Percentiles rank a stretch among this genome's conserved stretches.
phyloP scores from a whole-genome alignment of 345 rosid genomes.

The Salix udensis region DNA sequence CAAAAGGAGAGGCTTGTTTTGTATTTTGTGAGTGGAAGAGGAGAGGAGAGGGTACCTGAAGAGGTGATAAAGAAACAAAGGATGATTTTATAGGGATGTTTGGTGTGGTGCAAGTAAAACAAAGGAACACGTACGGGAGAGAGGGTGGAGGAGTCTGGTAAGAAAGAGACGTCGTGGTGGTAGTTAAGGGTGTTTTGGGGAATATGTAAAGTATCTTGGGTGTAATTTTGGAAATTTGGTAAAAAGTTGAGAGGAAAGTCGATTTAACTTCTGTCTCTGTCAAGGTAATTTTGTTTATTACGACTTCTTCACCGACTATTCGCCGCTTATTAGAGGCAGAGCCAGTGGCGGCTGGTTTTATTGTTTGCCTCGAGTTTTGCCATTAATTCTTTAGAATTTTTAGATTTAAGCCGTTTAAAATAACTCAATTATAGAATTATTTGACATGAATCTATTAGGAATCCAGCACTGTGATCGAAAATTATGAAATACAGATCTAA shows the following conservation, averaged over 20 bases:
- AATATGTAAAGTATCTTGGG: no score
- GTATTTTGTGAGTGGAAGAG: neutral
- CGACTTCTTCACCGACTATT: conserved; percentile 5
- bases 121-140: neutral
- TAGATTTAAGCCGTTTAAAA: no score
- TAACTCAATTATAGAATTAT: no score
- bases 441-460: no score
- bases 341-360: neutral
- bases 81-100: conserved; percentile 9
- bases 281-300: neutral
- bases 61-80: neutral
- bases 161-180: neutral
- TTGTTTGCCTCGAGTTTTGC: neutral
- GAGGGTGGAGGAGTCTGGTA: conserved; percentile 3
- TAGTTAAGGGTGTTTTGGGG: conserved; percentile 7
- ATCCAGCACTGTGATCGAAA: no score
- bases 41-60: neutral
- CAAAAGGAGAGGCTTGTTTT: neutral
- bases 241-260: neutral
- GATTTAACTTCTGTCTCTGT: neutral
- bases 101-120: neutral
- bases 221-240: neutral
- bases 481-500: no score
- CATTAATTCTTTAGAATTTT: no score
- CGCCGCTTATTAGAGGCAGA: conserved; percentile 3